These are phyloP conservation scores for Strombidium stylifer DNA, from an alignment of 73 alveolate species.

Conservation along the genomic window DNA sequence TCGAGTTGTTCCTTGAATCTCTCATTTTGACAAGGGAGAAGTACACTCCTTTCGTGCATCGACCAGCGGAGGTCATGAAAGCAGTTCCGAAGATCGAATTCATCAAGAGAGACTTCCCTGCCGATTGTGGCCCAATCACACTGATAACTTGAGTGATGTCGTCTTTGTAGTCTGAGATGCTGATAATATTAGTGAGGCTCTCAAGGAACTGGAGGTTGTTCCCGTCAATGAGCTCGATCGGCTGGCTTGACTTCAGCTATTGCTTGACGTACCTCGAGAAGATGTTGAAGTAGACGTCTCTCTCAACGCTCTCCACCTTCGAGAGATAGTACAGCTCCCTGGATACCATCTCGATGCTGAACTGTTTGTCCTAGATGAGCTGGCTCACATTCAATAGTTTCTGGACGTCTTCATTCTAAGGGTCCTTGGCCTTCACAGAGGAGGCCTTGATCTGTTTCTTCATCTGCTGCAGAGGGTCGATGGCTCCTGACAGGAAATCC, in stretches of 20 bases:
- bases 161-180: not conserved
- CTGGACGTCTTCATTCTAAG: not conserved
- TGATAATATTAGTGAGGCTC: not conserved
- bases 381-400: not conserved
- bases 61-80: conserved; percentile 54
- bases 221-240: conserved; percentile 34
- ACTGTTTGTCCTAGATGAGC: not conserved
- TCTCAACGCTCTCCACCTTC: not conserved
- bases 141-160: conserved; percentile 35
- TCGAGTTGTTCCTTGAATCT: not conserved
- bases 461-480: not conserved
- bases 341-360: not conserved
- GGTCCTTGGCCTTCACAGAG: not conserved
- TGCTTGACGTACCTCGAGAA: not conserved
- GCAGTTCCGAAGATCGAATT: conserved; percentile 54
- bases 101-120: conserved; percentile 54
- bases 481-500: conserved; percentile 7
- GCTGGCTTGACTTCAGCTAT: not conserved
- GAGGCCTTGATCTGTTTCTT: not conserved
- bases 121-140: conserved; percentile 60
- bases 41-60: conserved; percentile 67
- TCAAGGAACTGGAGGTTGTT: conserved; percentile 5
- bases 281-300: not conserved
- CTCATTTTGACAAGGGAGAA: conserved; percentile 45
- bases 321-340: conserved; percentile 23